These are phyloP conservation scores for Eimeria maxima DNA, from an alignment of 169 alveolate genomes.

Conservation along the genomic window DNA sequence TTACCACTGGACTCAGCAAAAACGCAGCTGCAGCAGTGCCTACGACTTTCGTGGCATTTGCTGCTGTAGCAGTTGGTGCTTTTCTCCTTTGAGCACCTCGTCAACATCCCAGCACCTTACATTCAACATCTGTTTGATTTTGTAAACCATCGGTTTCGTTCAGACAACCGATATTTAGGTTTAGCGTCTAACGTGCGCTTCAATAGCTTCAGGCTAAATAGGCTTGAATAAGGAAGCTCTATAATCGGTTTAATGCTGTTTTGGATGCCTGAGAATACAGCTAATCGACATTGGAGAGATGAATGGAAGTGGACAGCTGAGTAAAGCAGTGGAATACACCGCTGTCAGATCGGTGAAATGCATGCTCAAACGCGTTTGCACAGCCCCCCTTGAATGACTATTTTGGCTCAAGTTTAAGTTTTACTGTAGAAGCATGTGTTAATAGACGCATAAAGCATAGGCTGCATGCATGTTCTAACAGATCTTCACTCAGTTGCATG, in stretches of 20 bases:
- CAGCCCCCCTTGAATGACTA: background rate
- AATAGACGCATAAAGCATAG: too few species aligned
- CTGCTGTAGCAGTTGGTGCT: background rate
- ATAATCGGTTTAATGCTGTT: background rate
- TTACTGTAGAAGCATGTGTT: too few species aligned
- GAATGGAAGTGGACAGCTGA: background rate
- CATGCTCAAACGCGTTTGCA: background rate
- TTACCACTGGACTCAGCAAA: background rate
- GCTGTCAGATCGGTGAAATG: background rate
- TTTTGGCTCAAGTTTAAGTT: background rate
- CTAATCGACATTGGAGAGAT: background rate
- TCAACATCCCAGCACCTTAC: background rate
- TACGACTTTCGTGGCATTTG: background rate
- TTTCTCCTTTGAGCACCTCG: background rate
- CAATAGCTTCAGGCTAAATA: background rate
- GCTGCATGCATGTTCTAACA: too few species aligned
- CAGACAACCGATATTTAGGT: background rate
- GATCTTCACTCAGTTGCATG: too few species aligned
- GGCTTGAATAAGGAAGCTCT: background rate
- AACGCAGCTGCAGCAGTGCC: background rate
- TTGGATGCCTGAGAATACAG: background rate
- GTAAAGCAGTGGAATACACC: background rate
- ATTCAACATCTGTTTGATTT: background rate
- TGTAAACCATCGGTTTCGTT: background rate
- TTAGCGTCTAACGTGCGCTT: background rate